Percentiles rank a stretch among this genome's conserved stretches.
Conservation (phyloP, 2,329 filamentous ascomycete species). For the Aspergillus ibericus region DNA sequence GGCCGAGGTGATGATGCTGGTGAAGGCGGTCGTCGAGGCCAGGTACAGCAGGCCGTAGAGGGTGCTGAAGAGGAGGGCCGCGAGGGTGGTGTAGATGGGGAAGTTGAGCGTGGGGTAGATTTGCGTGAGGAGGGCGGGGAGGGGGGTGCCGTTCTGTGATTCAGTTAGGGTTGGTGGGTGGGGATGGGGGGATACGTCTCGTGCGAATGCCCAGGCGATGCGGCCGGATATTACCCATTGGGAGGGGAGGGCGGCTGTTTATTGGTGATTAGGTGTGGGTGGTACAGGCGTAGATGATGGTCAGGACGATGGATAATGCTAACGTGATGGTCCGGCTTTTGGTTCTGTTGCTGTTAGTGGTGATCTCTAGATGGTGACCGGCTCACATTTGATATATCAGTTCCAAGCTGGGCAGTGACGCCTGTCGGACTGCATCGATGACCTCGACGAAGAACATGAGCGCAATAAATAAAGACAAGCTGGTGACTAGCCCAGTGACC, state of each 20-base stretch:
- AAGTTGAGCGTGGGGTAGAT: slow-evolving; percentile 7
- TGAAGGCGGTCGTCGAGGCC: slow-evolving; percentile 39
- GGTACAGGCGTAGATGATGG: background rate
- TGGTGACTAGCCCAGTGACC: background rate
- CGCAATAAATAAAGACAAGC: background rate
- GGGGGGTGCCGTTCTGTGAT: slow-evolving; percentile 8
- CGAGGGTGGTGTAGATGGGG: slow-evolving; percentile 24
- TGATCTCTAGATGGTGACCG: background rate
- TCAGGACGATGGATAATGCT: background rate
- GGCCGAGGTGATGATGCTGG: slow-evolving; percentile 39
- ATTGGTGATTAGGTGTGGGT: background rate
- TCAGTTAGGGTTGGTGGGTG: no score
- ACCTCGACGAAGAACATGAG: background rate
- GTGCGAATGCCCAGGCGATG: slow-evolving; percentile 17
- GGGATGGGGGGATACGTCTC: background rate
- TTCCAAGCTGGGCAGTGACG: slow-evolving; percentile 1
- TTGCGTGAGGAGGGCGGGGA: slow-evolving; percentile 15
- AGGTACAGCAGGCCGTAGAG: slow-evolving; percentile 36
- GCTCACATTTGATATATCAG: slow-evolving; percentile 2
- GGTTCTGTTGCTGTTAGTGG: background rate
- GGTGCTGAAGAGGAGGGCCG: slow-evolving; percentile 32
- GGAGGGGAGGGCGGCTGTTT: slow-evolving; percentile 7
- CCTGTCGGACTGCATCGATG: background rate
- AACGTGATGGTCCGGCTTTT: background rate
- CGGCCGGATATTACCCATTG: slow-evolving; percentile 18